Conservation (phyloP, 352 stramenopile species). For the Thraustotheca clavata region DNA sequence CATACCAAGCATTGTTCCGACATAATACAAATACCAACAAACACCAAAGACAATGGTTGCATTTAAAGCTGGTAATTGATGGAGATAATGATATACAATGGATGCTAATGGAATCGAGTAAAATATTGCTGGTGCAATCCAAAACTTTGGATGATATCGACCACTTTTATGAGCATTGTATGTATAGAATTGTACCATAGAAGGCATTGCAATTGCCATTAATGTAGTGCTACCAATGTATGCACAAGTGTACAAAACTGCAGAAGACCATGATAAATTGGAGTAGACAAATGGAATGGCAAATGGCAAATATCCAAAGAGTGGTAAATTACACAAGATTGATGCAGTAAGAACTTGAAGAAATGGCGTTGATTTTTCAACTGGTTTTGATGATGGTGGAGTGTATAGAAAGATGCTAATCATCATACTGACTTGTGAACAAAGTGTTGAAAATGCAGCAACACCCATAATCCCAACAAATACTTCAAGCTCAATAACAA, state of each 20-base stretch:
- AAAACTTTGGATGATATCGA: conserved; percentile 26
- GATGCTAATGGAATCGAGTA: conserved; percentile 40
- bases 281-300: neutral
- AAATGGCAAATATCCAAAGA: neutral
- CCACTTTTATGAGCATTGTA: neutral
- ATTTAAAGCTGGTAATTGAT: conserved; percentile 34
- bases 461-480: conserved; percentile 67
- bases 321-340: neutral
- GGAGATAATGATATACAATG: conserved; percentile 45
- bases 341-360: conserved; percentile 17
- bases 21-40: conserved; percentile 52
- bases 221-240: conserved; percentile 46
- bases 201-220: conserved; percentile 47
- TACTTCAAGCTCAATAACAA: conserved; percentile 68
- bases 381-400: neutral
- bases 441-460: conserved; percentile 47
- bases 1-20: conserved; percentile 53
- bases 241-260: neutral
- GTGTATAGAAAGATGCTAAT: conserved; percentile 68
- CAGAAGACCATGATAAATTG: conserved; percentile 2
- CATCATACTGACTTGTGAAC: conserved; percentile 75
- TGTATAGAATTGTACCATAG: conserved; percentile 44
- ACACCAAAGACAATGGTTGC: conserved; percentile 32
- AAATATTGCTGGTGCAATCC: conserved; percentile 27
- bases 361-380: too few species aligned